Conservation (phyloP, 441 rosid species). For the Flueggea neowawraea region DNA sequence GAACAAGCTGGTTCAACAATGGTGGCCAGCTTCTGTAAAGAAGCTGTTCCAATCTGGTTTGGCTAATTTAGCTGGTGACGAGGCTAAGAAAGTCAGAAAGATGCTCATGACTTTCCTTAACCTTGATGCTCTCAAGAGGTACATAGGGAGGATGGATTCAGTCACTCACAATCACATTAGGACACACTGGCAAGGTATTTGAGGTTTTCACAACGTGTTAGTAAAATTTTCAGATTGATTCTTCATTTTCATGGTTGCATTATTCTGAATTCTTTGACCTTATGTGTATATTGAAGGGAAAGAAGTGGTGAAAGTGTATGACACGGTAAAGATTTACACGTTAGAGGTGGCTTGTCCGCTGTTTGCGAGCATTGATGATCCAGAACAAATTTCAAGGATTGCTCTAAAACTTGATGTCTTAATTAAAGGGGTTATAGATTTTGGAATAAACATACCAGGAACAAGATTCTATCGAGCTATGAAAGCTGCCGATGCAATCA, state of each 20-base stretch:
- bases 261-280: conserved; percentile 3
- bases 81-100: too few relatives aligned
- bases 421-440: conserved; percentile 27
- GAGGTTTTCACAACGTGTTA: too few relatives aligned
- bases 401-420: conserved; percentile 16
- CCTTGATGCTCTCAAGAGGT: too few relatives aligned
- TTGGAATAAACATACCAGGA: conserved; percentile 40
- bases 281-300: too few relatives aligned
- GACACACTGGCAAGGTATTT: too few relatives aligned
- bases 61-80: too few relatives aligned
- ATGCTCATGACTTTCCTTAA: too few relatives aligned
- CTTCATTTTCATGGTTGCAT: too few relatives aligned
- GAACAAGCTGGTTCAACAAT: background rate
- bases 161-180: too few relatives aligned
- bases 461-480: conserved; percentile 35
- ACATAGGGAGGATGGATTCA: too few relatives aligned
- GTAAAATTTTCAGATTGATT: too few relatives aligned
- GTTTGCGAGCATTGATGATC: conserved; percentile 39
- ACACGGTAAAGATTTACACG: background rate
- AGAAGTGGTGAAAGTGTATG: conserved; percentile 3
- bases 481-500: conserved; percentile 24
- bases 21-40: background rate
- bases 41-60: too few relatives aligned
- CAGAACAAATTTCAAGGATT: conserved; percentile 13
- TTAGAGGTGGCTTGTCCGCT: conserved; percentile 29